Evolutionary conservation across 106 monocot genomes (phyloP).

Genomic region (Phalaenopsis aphrodite): DNA sequence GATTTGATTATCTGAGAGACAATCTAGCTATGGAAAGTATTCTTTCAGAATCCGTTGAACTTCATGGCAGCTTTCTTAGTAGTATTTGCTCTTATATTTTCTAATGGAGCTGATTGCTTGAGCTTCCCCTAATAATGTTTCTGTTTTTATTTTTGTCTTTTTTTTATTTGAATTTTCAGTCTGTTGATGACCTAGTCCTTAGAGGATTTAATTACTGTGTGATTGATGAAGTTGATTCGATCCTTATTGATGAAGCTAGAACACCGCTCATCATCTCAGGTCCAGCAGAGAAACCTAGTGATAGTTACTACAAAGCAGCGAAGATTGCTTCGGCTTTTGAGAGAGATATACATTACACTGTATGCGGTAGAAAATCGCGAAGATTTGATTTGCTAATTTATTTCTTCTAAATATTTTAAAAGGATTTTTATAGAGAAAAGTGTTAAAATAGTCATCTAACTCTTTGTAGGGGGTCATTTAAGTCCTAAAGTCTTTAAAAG

Average conservation of each 20-base stretch:
- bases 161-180: conserved; percentile 36
- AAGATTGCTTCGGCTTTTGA: conserved; percentile 91
- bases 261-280: conserved; percentile 98
- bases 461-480: too few relatives aligned
- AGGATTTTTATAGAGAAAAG: not conserved
- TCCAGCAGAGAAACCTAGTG: conserved; percentile 91
- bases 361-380: conserved; percentile 14
- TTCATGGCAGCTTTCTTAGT: not conserved
- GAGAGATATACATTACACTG: conserved; percentile 93
- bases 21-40: conserved; percentile 90
- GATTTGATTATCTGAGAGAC: conserved; percentile 96
- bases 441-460: too few relatives aligned
- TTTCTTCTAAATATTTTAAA: not conserved
- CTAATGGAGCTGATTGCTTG: not conserved
- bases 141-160: not conserved
- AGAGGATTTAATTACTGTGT: conserved; percentile 83
- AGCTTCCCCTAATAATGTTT: conserved; percentile 2
- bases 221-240: conserved; percentile 99
- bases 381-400: not conserved
- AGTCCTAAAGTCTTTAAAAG: too few relatives aligned
- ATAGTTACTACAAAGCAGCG: conserved; percentile 92
- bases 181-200: conserved; percentile 82
- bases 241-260: conserved; percentile 98
- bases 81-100: conserved; percentile 7
- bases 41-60: conserved; percentile 4